These are phyloP conservation scores for Berberis thunbergii DNA, from an alignment of 164 flowering plant species.

Conservation along the genomic window DNA sequence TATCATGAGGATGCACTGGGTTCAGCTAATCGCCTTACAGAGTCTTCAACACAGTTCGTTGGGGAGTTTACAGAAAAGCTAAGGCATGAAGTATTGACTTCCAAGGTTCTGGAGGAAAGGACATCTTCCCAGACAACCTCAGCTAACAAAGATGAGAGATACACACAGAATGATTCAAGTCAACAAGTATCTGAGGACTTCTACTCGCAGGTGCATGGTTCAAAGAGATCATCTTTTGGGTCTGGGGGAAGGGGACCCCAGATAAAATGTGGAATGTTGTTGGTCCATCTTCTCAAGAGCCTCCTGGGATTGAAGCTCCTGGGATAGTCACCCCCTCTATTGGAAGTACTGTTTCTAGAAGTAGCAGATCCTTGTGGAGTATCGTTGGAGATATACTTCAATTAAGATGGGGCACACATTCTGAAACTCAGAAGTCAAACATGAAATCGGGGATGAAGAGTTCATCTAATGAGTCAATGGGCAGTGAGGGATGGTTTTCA, in stretches of 20 bases:
- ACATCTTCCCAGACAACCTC: conserved; percentile 17
- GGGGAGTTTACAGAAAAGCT: conserved; percentile 60
- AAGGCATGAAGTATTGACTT: conserved; percentile 35
- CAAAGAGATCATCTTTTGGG: conserved; percentile 29
- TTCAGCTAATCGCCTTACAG: conserved; percentile 48
- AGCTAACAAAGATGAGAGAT: conserved; percentile 15
- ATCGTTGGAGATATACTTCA: conserved; percentile 50
- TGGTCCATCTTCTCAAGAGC: conserved; percentile 33
- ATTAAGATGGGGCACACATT: conserved; percentile 45
- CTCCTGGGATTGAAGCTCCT: conserved; percentile 25
- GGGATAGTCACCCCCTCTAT: conserved; percentile 17
- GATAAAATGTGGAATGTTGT: conserved; percentile 72
- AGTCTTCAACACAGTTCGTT: conserved; percentile 45
- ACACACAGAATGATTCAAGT: conserved; percentile 11
- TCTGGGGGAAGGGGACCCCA: conserved; percentile 59
- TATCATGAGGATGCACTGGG: conserved; percentile 40
- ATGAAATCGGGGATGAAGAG: conserved; percentile 35
- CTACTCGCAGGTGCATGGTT: conserved; percentile 23
- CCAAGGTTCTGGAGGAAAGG: conserved; percentile 28
- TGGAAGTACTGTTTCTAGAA: conserved; percentile 35
- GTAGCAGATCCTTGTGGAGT: conserved; percentile 68
- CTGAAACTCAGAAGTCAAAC: conserved; percentile 36
- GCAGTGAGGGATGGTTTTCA: conserved; percentile 77
- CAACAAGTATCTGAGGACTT: conserved; percentile 19
- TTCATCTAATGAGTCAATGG: conserved; percentile 54